phyloP scores from a whole-genome alignment of 106 monocot genomes.

The Iris macrosiphon region DNA sequence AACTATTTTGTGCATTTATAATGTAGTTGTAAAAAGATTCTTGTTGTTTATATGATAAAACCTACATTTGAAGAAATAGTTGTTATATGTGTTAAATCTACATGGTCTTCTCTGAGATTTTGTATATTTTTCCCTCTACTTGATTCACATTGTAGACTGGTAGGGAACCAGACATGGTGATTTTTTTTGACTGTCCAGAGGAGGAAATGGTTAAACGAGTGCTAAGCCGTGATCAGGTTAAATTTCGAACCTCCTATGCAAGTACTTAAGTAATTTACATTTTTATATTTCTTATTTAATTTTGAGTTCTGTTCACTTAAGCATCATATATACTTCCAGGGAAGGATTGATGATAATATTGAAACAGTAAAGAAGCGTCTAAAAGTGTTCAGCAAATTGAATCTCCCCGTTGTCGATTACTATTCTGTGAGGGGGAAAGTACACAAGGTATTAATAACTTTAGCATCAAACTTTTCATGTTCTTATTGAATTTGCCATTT shows the following conservation, averaged over 20 bases:
- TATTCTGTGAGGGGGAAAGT: constrained; percentile 79
- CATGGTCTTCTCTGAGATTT: too few species aligned
- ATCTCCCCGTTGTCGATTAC: constrained; percentile 80
- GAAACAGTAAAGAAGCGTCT: constrained; percentile 90
- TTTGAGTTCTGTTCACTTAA: not conserved
- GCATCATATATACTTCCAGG: constrained; percentile 29
- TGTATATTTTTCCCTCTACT: too few species aligned
- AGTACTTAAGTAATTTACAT: not conserved
- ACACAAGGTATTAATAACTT: constrained; percentile 81
- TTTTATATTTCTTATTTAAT: not conserved
- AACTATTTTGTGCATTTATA: too few species aligned
- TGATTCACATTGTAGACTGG: constrained; percentile 47
- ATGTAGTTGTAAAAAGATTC: too few species aligned
- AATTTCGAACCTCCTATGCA: not conserved
- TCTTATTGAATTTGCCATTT: too few species aligned
- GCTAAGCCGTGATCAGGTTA: constrained; percentile 81
- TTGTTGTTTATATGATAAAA: too few species aligned
- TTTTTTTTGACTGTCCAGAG: constrained; percentile 85
- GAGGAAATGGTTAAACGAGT: constrained; percentile 96
- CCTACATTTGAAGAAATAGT: too few species aligned
- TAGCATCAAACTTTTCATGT: too few species aligned
- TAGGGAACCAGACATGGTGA: constrained; percentile 75
- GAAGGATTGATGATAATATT: constrained; percentile 92
- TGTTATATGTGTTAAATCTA: too few species aligned
- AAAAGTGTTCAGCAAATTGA: constrained; percentile 54